phyloP scores from a whole-genome alignment of 768 basidiomycete species.

The Leccinum imitatum region DNA sequence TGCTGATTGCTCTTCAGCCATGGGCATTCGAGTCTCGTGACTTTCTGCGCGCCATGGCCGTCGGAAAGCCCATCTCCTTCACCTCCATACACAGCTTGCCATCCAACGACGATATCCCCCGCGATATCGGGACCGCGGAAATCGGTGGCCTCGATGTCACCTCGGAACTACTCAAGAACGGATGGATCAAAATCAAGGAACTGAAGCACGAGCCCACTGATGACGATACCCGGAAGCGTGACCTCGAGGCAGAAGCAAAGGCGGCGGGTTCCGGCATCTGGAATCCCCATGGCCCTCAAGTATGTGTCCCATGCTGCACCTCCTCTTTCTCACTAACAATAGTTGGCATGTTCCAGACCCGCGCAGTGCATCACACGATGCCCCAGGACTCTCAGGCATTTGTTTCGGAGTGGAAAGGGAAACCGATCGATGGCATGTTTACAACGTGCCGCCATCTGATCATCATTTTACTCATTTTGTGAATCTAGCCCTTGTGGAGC shows the following conservation, averaged over 20 bases:
- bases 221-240: constrained; percentile 68
- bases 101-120: constrained; percentile 68
- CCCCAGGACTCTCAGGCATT: constrained; percentile 87
- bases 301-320: constrained; percentile 22
- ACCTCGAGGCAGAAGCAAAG: constrained; percentile 76
- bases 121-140: constrained; percentile 79
- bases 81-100: constrained; percentile 78
- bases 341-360: constrained; percentile 46
- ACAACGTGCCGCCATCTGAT: not conserved
- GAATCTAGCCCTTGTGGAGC: constrained; percentile 80
- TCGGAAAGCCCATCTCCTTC: constrained; percentile 91
- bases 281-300: constrained; percentile 80
- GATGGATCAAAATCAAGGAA: constrained; percentile 95
- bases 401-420: constrained; percentile 90
- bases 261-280: constrained; percentile 77
- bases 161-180: constrained; percentile 75
- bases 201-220: constrained; percentile 79
- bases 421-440: constrained; percentile 73
- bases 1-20: constrained; percentile 45
- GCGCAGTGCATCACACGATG: constrained; percentile 80
- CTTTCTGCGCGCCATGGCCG: constrained; percentile 78
- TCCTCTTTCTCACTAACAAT: constrained; percentile 3
- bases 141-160: constrained; percentile 71
- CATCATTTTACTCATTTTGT: constrained; percentile 8
- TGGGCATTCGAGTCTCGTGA: constrained; percentile 95